Base-by-base conservation (phyloP, 495 filamentous ascomycete species). In the Cercophora sp. region DNA sequence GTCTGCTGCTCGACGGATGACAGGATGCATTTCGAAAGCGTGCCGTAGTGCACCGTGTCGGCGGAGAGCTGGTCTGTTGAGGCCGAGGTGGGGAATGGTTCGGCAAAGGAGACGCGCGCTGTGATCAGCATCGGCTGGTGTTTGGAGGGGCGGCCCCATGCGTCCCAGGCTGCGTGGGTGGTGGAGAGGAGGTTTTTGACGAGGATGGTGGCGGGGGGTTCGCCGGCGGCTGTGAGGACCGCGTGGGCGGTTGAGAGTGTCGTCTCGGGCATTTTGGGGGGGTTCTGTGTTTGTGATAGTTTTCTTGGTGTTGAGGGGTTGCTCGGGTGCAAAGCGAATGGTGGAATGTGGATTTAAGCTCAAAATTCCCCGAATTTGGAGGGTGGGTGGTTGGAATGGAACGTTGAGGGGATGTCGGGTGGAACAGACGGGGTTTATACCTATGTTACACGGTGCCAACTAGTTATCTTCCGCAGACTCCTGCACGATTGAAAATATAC, bases 11-110 rank as follows among this genome's bases (percentile, higher is more conserved):
- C 11, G 0, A 42, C 0, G 0, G 35, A 40, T 9, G 35, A 54
- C 1, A 78, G 55, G 13, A 85, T 70, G 3, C 62, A 59, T 62
- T 85, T 83, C 62, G 75, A 78, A 16, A 85, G 62, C 20, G 51
- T 74, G 18, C 83, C 82, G 60, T 85, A 86, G 63, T 86, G 76
- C 20, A 85, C 73, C 8, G 83, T 85, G 45, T 75, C 80, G 11
- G 45, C 47, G 35, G 78, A 72, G 8, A 86, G 67, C 6, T 51
- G 52, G 61, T 85, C 80, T 15, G 55, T 48, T 0, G 62, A 52
- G 2, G 79, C 73, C 2, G 80, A 70, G 1, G 70, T 64, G 10
- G 63, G 57, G 62, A 85, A 84, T 1, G 73, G 62, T 1, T 52
- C 27, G 5, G 59, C 55, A 26, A 86, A 72, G 0, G 62, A 69